Conservation (phyloP, 768 basidiomycete genomes). For the Termitomyces sp. region DNA sequence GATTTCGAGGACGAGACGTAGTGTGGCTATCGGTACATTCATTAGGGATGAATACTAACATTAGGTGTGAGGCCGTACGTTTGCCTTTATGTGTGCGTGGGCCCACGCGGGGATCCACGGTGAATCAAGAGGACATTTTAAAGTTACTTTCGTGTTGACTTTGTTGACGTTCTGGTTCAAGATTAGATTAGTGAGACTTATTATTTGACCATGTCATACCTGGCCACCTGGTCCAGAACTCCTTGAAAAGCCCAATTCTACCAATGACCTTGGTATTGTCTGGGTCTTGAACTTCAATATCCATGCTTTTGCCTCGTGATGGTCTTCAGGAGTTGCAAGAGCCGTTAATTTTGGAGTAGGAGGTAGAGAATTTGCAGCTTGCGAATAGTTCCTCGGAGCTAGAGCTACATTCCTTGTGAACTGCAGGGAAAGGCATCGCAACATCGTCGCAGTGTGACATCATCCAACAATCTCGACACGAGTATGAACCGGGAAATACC, state of each 20-base stretch:
- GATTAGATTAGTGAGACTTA: background rate
- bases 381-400: slow-evolving; percentile 6
- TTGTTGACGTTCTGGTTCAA: slow-evolving; percentile 74
- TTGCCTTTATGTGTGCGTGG: slow-evolving; percentile 34
- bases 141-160: slow-evolving; percentile 76
- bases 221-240: slow-evolving; percentile 87
- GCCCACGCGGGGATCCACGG: slow-evolving; percentile 74
- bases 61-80: slow-evolving; percentile 31
- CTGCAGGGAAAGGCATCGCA: slow-evolving; percentile 1
- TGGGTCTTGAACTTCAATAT: slow-evolving; percentile 38
- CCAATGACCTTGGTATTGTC: slow-evolving; percentile 44
- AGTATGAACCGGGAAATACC: background rate
- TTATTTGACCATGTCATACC: slow-evolving; percentile 29
- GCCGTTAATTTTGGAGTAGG: slow-evolving; percentile 35
- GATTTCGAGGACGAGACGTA: slow-evolving; percentile 66
- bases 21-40: slow-evolving; percentile 38
- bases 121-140: slow-evolving; percentile 52
- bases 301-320: slow-evolving; percentile 49
- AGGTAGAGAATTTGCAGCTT: slow-evolving; percentile 23
- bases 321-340: slow-evolving; percentile 35
- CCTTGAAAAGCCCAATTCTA: slow-evolving; percentile 64
- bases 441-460: background rate
- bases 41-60: background rate
- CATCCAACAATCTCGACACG: background rate
- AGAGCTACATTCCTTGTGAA: background rate